Evolutionary conservation across 495 filamentous ascomycete species (phyloP).

Genomic region (Tricharina praecox): DNA sequence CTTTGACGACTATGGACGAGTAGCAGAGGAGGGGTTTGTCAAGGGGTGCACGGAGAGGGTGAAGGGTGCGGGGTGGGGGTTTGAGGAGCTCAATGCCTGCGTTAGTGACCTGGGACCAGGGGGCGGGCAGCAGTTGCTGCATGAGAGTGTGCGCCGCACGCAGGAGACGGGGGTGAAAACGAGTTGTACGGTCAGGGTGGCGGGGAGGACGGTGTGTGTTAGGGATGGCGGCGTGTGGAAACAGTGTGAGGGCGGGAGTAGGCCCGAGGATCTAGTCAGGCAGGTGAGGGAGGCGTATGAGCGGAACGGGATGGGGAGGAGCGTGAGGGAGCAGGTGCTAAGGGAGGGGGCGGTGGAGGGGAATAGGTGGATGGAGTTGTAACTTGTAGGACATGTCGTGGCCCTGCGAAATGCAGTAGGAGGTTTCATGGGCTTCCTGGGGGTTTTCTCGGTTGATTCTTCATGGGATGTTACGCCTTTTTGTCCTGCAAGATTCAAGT

Average conservation of each 20-base stretch:
- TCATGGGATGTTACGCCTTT: too few relatives aligned
- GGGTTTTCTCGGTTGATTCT: too few relatives aligned
- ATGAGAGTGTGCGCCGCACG: constrained; percentile 56
- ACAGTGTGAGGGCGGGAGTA: constrained; percentile 52
- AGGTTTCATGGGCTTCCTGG: too few relatives aligned
- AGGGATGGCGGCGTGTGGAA: constrained; percentile 66
- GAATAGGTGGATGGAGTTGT: neutral
- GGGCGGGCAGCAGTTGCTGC: constrained; percentile 51
- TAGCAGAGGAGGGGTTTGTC: constrained; percentile 57
- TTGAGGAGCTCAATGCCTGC: constrained; percentile 67
- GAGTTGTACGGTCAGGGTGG: constrained; percentile 76
- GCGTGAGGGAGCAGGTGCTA: neutral
- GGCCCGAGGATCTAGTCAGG: constrained; percentile 53
- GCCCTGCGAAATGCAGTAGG: too few relatives aligned
- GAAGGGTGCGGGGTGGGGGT: constrained; percentile 56
- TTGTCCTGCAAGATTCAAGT: too few relatives aligned
- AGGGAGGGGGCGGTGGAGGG: neutral
- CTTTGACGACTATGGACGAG: constrained; percentile 47
- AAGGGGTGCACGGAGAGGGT: constrained; percentile 72
- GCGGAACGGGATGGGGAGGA: constrained; percentile 22
- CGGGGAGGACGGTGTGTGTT: constrained; percentile 65
- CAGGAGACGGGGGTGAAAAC: constrained; percentile 48
- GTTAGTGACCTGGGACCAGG: constrained; percentile 42
- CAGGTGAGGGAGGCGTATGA: constrained; percentile 48
- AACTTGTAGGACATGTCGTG: too few relatives aligned